Conservation (phyloP, 169 alveolate genomes). For the Eimeria tenella region DNA sequence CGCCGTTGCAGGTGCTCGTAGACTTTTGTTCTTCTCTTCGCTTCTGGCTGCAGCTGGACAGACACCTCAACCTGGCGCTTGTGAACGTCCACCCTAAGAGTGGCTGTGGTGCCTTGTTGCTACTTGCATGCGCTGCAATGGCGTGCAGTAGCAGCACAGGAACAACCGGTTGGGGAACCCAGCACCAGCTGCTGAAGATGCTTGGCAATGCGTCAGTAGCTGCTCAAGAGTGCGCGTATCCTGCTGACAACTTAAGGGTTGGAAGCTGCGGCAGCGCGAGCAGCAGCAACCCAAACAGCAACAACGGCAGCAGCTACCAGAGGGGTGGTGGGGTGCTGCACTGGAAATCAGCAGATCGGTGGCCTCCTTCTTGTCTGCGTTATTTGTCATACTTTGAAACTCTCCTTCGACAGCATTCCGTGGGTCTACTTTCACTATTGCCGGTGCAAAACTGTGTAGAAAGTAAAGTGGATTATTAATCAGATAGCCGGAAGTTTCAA, state of each 20-base stretch:
- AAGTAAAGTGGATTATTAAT: too few relatives aligned
- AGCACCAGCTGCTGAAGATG: constrained; percentile 70
- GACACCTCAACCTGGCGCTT: constrained; percentile 46
- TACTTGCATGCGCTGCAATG: constrained; percentile 69
- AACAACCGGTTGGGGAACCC: constrained; percentile 34
- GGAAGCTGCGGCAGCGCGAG: constrained; percentile 15
- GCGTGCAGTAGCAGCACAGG: constrained; percentile 42
- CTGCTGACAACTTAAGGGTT: background rate
- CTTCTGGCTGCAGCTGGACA: constrained; percentile 66
- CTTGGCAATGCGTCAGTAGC: constrained; percentile 56
- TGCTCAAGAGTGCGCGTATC: constrained; percentile 51
- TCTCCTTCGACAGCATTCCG: constrained; percentile 37
- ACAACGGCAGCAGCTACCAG: constrained; percentile 29
- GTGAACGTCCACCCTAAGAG: constrained; percentile 53
- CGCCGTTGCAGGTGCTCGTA: constrained; percentile 57
- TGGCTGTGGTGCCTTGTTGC: constrained; percentile 65
- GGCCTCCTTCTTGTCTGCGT: constrained; percentile 75
- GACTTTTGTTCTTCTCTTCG: constrained; percentile 58
- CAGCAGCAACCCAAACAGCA: background rate
- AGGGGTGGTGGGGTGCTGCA: constrained; percentile 64
- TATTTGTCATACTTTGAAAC: constrained; percentile 58
- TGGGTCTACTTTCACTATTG: background rate
- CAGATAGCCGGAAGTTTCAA: too few relatives aligned
- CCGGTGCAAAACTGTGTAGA: background rate
- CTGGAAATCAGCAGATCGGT: constrained; percentile 66